Conservation (phyloP, 495 filamentous ascomycete genomes). For the Melanomma pulvis-pyrius region DNA sequence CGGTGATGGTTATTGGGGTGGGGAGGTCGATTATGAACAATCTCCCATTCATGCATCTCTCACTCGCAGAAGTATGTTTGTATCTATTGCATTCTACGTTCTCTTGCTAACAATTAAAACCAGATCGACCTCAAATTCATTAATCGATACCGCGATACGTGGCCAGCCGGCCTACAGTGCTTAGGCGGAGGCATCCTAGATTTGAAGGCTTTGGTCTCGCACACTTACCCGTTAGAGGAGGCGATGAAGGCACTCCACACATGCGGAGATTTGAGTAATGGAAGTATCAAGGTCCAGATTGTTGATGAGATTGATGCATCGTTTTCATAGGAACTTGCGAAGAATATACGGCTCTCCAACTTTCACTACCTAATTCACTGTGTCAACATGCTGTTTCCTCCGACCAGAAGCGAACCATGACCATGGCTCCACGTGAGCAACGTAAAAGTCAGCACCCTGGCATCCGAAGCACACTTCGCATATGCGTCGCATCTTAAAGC, state of each 20-base stretch:
- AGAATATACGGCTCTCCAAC: background rate
- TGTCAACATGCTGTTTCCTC: too few species aligned
- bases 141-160: slow-evolving; percentile 66
- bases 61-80: slow-evolving; percentile 51
- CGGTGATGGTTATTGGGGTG: slow-evolving; percentile 66
- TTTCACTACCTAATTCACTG: background rate
- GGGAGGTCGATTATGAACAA: slow-evolving; percentile 64
- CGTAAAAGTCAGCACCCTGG: background rate
- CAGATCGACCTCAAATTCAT: slow-evolving; percentile 67
- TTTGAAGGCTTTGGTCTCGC: slow-evolving; percentile 54
- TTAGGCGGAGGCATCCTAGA: slow-evolving; percentile 57
- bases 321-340: background rate
- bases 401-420: too few species aligned
- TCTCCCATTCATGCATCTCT: slow-evolving; percentile 68
- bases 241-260: slow-evolving; percentile 59
- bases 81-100: background rate
- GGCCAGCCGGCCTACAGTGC: slow-evolving; percentile 59
- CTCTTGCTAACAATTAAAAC: background rate
- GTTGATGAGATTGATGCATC: slow-evolving; percentile 51
- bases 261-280: slow-evolving; percentile 52
- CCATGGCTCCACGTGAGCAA: background rate
- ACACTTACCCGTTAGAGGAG: slow-evolving; percentile 59
- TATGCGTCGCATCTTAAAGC: too few species aligned
- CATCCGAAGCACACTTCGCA: too few species aligned
- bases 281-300: slow-evolving; percentile 63